Evolutionary conservation across 768 basidiomycete genomes (phyloP).

Genomic region (Clavulina sp.): DNA sequence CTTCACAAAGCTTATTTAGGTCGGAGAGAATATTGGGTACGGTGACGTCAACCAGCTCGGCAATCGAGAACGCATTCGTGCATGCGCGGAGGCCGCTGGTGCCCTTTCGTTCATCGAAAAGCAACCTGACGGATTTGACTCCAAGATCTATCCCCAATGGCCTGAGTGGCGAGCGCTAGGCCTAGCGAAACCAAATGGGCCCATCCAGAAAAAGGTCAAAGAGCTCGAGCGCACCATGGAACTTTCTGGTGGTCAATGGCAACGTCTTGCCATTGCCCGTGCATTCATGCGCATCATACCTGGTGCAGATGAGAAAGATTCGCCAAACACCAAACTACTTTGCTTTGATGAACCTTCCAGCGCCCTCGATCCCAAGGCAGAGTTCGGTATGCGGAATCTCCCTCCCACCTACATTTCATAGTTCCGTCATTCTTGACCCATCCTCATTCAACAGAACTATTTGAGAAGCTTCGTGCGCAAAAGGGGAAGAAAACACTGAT

Average conservation of each 20-base stretch:
- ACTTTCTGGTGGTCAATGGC: slow-evolving; percentile 76
- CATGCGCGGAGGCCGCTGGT: slow-evolving; percentile 7
- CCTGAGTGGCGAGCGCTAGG: too few species aligned
- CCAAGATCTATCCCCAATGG: slow-evolving; percentile 1
- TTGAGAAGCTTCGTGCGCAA: slow-evolving; percentile 1
- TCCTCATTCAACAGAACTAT: not conserved
- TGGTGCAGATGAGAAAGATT: slow-evolving; percentile 31
- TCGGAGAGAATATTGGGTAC: slow-evolving; percentile 26
- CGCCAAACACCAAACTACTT: slow-evolving; percentile 26
- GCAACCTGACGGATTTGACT: slow-evolving; percentile 7
- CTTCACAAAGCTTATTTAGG: not conserved
- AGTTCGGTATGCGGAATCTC: not conserved
- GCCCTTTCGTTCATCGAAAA: slow-evolving; percentile 9
- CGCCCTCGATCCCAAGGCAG: not conserved
- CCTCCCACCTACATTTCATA: not conserved
- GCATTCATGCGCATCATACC: slow-evolving; percentile 28
- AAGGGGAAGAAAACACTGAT: slow-evolving; percentile 12
- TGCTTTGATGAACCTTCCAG: slow-evolving; percentile 13
- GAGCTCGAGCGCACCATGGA: too few species aligned
- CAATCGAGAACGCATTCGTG: slow-evolving; percentile 4
- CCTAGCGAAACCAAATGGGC: not conserved
- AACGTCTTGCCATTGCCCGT: slow-evolving; percentile 25
- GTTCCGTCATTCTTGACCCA: too few species aligned
- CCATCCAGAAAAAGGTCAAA: too few species aligned
- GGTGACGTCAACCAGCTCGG: slow-evolving; percentile 16